Percentiles rank a stretch among this genome's conserved stretches.
These are phyloP conservation scores for Coniella vitis DNA, from an alignment of 2,329 filamentous ascomycete genomes.

Conservation along the genomic window DNA sequence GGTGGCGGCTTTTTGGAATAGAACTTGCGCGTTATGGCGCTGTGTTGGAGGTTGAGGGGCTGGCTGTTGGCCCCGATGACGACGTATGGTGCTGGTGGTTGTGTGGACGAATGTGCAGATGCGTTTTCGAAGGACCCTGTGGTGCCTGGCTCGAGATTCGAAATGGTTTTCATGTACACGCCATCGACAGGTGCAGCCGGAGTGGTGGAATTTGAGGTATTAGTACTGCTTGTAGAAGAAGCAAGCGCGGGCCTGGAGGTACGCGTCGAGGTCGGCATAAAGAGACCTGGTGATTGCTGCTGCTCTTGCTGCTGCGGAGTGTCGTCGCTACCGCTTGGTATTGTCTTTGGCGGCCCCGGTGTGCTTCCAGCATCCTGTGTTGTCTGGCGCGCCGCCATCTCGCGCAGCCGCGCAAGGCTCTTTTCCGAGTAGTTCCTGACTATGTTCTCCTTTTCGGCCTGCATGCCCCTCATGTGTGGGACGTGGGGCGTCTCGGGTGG, in stretches of 20 bases:
- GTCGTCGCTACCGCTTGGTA: not conserved
- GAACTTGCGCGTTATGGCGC: constrained; percentile 84
- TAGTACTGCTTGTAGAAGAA: not conserved
- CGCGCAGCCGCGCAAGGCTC: constrained; percentile 39
- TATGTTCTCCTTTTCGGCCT: constrained; percentile 55
- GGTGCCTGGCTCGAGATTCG: constrained; percentile 16
- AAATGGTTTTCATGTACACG: constrained; percentile 39
- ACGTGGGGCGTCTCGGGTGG: constrained; percentile 56
- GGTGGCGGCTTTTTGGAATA: constrained; percentile 83
- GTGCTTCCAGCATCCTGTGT: constrained; percentile 19
- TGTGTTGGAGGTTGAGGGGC: constrained; percentile 70
- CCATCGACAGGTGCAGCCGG: constrained; percentile 40
- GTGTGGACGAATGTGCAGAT: constrained; percentile 18
- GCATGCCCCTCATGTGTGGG: constrained; percentile 59
- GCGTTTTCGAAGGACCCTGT: constrained; percentile 15
- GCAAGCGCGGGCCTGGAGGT: constrained; percentile 17
- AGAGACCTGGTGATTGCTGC: constrained; percentile 1
- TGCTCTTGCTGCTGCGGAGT: not conserved
- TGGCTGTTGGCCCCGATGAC: constrained; percentile 64
- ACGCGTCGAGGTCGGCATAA: constrained; percentile 1
- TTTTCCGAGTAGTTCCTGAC: constrained; percentile 51
- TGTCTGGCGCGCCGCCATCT: constrained; percentile 30
- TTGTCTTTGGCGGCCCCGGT: constrained; percentile 4
- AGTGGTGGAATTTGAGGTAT: not conserved
- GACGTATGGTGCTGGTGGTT: constrained; percentile 46